Percentiles rank a stretch among this genome's conserved stretches.
These are phyloP conservation scores for Termitomyces sp. DNA, from an alignment of 768 basidiomycete genomes.

Conservation along the genomic window DNA sequence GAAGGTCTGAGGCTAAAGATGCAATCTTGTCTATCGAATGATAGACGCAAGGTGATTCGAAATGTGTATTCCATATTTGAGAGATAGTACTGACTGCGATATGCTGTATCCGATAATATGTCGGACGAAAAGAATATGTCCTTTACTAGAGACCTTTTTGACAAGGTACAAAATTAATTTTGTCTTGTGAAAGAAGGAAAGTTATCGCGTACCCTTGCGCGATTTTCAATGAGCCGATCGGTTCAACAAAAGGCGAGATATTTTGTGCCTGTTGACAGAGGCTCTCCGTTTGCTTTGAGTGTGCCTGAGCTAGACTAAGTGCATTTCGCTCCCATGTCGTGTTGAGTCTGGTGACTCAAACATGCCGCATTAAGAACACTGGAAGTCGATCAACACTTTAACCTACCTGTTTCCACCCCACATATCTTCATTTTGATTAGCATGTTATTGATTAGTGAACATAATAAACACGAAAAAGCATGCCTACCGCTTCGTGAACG, in stretches of 20 bases:
- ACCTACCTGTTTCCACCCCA: slow-evolving; percentile 37
- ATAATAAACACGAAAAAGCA: not conserved
- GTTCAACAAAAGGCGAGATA: slow-evolving; percentile 31
- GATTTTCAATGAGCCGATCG: slow-evolving; percentile 33
- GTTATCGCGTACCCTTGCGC: slow-evolving; percentile 31
- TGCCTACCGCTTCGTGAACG: slow-evolving; percentile 38
- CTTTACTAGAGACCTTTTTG: slow-evolving; percentile 30
- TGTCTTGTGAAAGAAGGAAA: not conserved
- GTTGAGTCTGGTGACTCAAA: slow-evolving; percentile 24
- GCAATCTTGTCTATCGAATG: slow-evolving; percentile 34
- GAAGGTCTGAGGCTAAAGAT: slow-evolving; percentile 31
- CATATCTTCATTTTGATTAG: slow-evolving; percentile 28
- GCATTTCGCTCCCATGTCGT: slow-evolving; percentile 42
- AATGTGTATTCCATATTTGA: not conserved
- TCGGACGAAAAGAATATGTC: slow-evolving; percentile 39
- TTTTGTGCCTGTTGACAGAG: slow-evolving; percentile 36
- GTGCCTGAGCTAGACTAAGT: slow-evolving; percentile 30
- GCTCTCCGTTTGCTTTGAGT: slow-evolving; percentile 30
- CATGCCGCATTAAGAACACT: not conserved
- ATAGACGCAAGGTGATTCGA: not conserved
- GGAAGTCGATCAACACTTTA: not conserved
- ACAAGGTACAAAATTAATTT: not conserved
- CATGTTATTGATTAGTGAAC: not conserved
- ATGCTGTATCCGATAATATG: slow-evolving; percentile 38
- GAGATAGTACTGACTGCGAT: slow-evolving; percentile 30